Percentiles rank a stretch among this genome's conserved stretches.
Conservation (phyloP, 1,284 basidiomycete species). For the Pseudozyma sp. region DNA sequence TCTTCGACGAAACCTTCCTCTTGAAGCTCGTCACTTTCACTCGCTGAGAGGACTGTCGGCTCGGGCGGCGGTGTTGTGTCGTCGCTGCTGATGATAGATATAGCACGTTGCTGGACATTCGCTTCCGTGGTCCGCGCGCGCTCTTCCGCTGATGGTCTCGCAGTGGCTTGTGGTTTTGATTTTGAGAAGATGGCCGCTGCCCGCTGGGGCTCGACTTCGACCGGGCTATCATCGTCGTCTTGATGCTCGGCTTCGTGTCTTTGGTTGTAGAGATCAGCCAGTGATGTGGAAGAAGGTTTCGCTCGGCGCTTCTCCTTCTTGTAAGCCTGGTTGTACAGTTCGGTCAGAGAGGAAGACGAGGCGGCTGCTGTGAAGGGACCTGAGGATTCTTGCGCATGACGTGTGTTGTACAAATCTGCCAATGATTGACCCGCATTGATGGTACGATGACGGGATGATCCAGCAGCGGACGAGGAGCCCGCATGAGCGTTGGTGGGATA, state of each 20-base stretch:
- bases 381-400: slow-evolving; percentile 17
- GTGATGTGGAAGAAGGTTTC: slow-evolving; percentile 3
- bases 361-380: background rate
- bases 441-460: slow-evolving; percentile 1
- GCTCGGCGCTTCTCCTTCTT: background rate
- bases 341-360: slow-evolving; percentile 17
- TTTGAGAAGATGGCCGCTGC: background rate
- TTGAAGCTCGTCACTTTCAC: slow-evolving; percentile 15
- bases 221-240: background rate
- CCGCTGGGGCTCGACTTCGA: background rate
- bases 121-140: background rate
- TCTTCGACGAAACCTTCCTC: slow-evolving; percentile 9
- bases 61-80: slow-evolving; percentile 4
- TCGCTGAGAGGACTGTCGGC: background rate
- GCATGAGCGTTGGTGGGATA: slow-evolving; percentile 8
- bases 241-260: slow-evolving; percentile 15
- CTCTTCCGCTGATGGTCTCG: background rate
- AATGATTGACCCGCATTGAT: slow-evolving; percentile 9
- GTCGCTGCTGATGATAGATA: slow-evolving; percentile 7
- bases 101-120: background rate
- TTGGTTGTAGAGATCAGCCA: slow-evolving; percentile 15
- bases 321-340: slow-evolving; percentile 20
- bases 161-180: background rate
- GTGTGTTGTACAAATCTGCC: slow-evolving; percentile 33
- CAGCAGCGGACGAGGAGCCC: slow-evolving; percentile 5